Evolutionary conservation across 305 asterid species (phyloP).

Genomic region (Fraxinus sp.): DNA sequence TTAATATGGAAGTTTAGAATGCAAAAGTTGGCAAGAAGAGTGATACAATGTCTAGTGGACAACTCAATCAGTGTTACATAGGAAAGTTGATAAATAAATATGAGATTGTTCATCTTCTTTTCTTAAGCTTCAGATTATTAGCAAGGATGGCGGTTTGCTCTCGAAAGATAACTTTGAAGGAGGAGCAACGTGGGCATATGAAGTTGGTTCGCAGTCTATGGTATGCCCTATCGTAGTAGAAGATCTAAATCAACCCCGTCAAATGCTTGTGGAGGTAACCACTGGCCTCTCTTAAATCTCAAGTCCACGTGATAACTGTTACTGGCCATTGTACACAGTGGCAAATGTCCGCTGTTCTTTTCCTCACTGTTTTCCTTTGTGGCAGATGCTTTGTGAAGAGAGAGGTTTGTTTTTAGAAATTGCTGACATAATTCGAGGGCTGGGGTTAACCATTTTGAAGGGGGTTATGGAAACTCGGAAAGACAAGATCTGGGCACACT

Average conservation of each 20-base stretch:
- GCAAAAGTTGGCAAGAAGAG: background rate
- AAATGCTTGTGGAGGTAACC: constrained; percentile 76
- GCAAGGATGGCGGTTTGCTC: constrained; percentile 54
- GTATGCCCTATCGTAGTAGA: constrained; percentile 75
- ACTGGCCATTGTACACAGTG: background rate
- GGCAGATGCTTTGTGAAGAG: constrained; percentile 80
- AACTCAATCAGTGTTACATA: background rate
- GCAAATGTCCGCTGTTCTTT: background rate
- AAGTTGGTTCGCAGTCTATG: constrained; percentile 68
- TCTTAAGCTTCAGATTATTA: constrained; percentile 39
- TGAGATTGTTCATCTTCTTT: background rate
- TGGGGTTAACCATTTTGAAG: constrained; percentile 69
- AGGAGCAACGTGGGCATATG: constrained; percentile 87
- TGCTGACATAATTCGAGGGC: constrained; percentile 68
- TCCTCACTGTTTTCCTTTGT: constrained; percentile 9
- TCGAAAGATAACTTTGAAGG: constrained; percentile 55
- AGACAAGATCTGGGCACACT: constrained; percentile 73
- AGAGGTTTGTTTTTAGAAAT: constrained; percentile 66
- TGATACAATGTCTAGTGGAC: background rate
- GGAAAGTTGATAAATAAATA: background rate
- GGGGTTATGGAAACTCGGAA: constrained; percentile 70
- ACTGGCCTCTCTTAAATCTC: background rate
- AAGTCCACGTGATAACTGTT: background rate
- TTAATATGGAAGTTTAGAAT: background rate
- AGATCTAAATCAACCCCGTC: constrained; percentile 70